A percentile compares a stretch with the other conserved stretches of the same genome.
Evolutionary conservation across 2,329 filamentous ascomycete genomes (phyloP).

Genomic region (Coccinonectria pachysandricola): DNA sequence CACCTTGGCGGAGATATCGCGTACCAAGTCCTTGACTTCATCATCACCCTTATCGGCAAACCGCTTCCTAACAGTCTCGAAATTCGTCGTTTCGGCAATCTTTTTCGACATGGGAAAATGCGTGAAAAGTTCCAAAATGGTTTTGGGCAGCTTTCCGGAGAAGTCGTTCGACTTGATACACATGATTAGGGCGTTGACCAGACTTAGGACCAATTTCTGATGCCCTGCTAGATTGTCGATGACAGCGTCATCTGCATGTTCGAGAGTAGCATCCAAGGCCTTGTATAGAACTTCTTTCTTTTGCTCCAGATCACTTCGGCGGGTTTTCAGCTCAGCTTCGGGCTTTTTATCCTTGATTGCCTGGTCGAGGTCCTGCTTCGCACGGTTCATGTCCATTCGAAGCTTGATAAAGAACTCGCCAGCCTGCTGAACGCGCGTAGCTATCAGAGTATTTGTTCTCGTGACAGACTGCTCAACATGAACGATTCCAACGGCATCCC

Average conservation of each 20-base stretch:
- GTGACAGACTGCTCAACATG: conserved; percentile 32
- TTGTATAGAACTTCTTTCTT: conserved; percentile 39
- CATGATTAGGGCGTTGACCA: conserved; percentile 44
- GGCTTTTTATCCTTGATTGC: conserved; percentile 31
- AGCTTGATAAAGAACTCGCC: conserved; percentile 40
- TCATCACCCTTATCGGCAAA: conserved; percentile 56
- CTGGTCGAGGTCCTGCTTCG: conserved; percentile 35
- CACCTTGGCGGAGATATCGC: conserved; percentile 42
- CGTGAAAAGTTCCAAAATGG: conserved; percentile 49
- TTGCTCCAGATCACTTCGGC: conserved; percentile 31
- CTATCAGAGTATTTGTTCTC: conserved; percentile 30
- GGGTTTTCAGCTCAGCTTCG: conserved; percentile 24
- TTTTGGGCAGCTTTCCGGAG: conserved; percentile 42
- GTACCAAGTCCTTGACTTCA: conserved; percentile 51
- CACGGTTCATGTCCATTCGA: conserved; percentile 36
- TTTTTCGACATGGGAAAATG: conserved; percentile 51
- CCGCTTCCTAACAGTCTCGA: conserved; percentile 52
- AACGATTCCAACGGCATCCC: conserved; percentile 43
- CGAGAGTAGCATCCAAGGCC: conserved; percentile 43
- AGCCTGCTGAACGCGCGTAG: conserved; percentile 39
- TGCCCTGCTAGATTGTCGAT: conserved; percentile 49
- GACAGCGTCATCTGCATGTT: conserved; percentile 44
- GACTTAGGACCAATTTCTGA: conserved; percentile 43
- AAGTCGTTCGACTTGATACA: conserved; percentile 44
- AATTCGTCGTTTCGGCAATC: conserved; percentile 53